Evolutionary conservation across 2,329 filamentous ascomycete genomes (phyloP).

Genomic region (Talaromyces albobiverticillius): DNA sequence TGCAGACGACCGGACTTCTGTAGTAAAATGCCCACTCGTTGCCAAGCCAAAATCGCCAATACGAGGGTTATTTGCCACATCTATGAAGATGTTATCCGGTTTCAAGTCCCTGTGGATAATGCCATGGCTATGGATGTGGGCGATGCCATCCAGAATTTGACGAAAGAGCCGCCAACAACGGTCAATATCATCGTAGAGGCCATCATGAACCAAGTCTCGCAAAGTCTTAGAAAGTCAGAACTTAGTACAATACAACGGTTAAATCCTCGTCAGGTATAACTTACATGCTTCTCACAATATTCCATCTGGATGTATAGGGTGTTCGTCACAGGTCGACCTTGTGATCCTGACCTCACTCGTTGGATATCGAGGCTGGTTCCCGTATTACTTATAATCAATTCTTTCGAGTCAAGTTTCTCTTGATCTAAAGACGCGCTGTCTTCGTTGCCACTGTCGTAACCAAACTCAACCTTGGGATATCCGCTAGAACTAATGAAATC

Average conservation of each 20-base stretch:
- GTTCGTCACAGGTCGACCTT: conserved; percentile 59
- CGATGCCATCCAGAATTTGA: conserved; percentile 84
- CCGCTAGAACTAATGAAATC: conserved; percentile 92
- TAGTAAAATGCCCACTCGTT: conserved; percentile 69
- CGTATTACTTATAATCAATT: conserved; percentile 23
- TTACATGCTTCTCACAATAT: conserved; percentile 84
- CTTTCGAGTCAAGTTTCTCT: conserved; percentile 21
- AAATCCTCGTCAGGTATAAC: conserved; percentile 23
- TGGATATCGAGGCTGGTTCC: conserved; percentile 33
- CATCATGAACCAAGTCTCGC: conserved; percentile 77
- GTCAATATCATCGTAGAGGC: conserved; percentile 68
- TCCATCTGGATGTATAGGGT: conserved; percentile 98
- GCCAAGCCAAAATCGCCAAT: conserved; percentile 97
- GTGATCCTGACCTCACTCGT: conserved; percentile 46
- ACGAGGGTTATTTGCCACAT: conserved; percentile 82
- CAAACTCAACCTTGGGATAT: conserved; percentile 74
- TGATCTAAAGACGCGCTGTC: conserved; percentile 36
- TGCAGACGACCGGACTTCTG: conserved; percentile 36
- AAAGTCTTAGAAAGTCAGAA: conserved; percentile 58
- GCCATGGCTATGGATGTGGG: conserved; percentile 82
- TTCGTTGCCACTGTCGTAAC: conserved; percentile 52
- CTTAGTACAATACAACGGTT: conserved; percentile 12
- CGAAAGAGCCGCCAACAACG: conserved; percentile 89
- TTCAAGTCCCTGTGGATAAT: conserved; percentile 97
- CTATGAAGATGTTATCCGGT: conserved; percentile 96